Evolutionary conservation across 345 rosid genomes (phyloP).

Genomic region (Erucastrum elatum): DNA sequence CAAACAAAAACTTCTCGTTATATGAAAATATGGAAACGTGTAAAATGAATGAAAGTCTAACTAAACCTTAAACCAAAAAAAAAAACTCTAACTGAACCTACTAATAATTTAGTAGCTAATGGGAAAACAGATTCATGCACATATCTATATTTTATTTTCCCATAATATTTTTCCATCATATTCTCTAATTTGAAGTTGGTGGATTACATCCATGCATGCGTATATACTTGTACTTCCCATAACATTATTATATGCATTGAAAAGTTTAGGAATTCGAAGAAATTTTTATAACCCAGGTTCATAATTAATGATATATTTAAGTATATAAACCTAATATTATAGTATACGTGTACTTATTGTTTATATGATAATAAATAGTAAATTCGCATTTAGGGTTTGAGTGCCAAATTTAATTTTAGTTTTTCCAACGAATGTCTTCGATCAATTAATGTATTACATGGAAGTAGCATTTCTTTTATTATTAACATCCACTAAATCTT

Average conservation of each 20-base stretch:
- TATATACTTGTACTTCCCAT: slow-evolving; percentile 26
- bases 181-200: slow-evolving; percentile 20
- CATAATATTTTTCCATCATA: background rate
- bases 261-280: slow-evolving; percentile 14
- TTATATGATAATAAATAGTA: background rate
- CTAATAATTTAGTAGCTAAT: background rate
- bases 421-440: slow-evolving; percentile 8
- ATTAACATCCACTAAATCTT: slow-evolving; percentile 25
- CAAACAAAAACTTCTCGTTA: background rate
- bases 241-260: background rate
- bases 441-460: slow-evolving; percentile 4
- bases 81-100: background rate
- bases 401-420: background rate
- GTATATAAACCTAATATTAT: background rate
- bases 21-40: background rate
- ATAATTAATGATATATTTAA: background rate
- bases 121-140: slow-evolving; percentile 15
- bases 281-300: slow-evolving; percentile 20
- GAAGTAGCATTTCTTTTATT: slow-evolving; percentile 4
- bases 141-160: slow-evolving; percentile 18
- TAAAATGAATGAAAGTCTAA: background rate
- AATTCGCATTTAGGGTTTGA: background rate
- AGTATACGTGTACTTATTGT: background rate
- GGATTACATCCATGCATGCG: slow-evolving; percentile 39
- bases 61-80: background rate